Evolutionary conservation across 192 early-diverging fungal genomes (phyloP).

Genomic region (Allomyces javanicus): DNA sequence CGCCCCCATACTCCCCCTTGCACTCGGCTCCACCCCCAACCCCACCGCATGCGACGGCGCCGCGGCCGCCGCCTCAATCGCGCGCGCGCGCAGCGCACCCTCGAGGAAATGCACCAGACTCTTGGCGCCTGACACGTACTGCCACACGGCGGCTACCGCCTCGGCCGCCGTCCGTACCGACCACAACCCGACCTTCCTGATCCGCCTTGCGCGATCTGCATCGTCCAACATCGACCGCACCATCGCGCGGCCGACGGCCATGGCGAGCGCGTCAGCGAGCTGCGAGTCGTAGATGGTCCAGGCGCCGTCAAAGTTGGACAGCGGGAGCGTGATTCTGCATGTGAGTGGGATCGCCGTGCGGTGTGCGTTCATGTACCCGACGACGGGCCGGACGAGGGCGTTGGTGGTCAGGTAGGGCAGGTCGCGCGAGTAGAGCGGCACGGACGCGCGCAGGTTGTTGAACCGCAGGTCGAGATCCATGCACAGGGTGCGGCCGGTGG

Average conservation of each 20-base stretch:
- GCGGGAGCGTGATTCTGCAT: slow-evolving; percentile 52
- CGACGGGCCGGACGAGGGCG: slow-evolving; percentile 76
- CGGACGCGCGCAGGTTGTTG: slow-evolving; percentile 74
- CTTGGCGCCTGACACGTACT: background rate
- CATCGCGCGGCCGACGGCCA: slow-evolving; percentile 41
- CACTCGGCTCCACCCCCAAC: no score
- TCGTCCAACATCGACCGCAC: background rate
- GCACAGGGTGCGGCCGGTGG: slow-evolving; percentile 12
- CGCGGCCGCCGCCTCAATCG: no score
- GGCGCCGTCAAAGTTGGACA: slow-evolving; percentile 74
- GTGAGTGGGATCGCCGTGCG: slow-evolving; percentile 66
- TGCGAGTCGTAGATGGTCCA: slow-evolving; percentile 79
- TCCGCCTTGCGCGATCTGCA: background rate
- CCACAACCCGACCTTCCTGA: background rate
- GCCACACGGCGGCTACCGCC: background rate
- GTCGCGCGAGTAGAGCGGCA: slow-evolving; percentile 51
- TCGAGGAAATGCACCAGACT: background rate
- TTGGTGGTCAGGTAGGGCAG: slow-evolving; percentile 37
- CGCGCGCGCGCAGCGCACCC: background rate
- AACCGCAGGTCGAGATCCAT: slow-evolving; percentile 71
- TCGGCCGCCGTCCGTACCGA: background rate
- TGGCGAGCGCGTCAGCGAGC: slow-evolving; percentile 47
- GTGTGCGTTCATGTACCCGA: slow-evolving; percentile 85
- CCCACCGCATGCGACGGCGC: no score
- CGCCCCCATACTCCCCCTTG: no score